Evolutionary conservation across 345 rosid species (phyloP).

Genomic region (Aquilaria malaccensis): DNA sequence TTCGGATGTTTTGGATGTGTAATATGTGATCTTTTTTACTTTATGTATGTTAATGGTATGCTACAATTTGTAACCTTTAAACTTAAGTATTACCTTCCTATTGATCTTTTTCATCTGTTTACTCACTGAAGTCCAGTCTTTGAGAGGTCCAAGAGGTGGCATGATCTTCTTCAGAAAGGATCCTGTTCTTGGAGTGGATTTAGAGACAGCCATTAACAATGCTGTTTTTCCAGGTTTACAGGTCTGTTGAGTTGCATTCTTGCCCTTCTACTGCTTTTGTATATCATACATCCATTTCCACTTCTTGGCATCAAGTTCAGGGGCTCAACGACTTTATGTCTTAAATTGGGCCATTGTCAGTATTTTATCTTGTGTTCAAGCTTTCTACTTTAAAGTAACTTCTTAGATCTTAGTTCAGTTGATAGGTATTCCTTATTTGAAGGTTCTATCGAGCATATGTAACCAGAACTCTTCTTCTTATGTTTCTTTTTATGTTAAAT

Average conservation of each 20-base stretch:
- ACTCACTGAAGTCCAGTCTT: slow-evolving; percentile 40
- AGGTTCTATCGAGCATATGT: background rate
- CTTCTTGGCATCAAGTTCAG: background rate
- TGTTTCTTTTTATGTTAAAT: background rate
- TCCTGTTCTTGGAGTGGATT: slow-evolving; percentile 69
- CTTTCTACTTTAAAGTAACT: background rate
- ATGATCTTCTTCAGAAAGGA: slow-evolving; percentile 92
- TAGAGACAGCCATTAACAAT: slow-evolving; percentile 85
- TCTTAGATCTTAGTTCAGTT: background rate
- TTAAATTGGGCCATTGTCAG: background rate
- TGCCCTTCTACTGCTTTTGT: background rate
- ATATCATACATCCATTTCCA: background rate
- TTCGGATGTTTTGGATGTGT: too few species aligned
- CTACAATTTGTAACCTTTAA: too few species aligned
- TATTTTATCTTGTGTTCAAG: background rate
- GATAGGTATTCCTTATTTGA: slow-evolving; percentile 1
- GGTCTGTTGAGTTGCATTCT: slow-evolving; percentile 31
- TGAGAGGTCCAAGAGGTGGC: slow-evolving; percentile 99
- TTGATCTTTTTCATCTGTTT: slow-evolving; percentile 5
- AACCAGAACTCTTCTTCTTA: background rate
- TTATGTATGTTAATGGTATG: too few species aligned
- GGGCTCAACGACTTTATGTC: background rate
- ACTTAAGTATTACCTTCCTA: background rate
- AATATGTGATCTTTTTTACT: too few species aligned
- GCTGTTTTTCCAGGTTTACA: slow-evolving; percentile 94